Percentiles rank a stretch among this genome's conserved stretches.
Evolutionary conservation across 441 rosid genomes (phyloP).

Genomic region (Rhodomyrtus psidioides): DNA sequence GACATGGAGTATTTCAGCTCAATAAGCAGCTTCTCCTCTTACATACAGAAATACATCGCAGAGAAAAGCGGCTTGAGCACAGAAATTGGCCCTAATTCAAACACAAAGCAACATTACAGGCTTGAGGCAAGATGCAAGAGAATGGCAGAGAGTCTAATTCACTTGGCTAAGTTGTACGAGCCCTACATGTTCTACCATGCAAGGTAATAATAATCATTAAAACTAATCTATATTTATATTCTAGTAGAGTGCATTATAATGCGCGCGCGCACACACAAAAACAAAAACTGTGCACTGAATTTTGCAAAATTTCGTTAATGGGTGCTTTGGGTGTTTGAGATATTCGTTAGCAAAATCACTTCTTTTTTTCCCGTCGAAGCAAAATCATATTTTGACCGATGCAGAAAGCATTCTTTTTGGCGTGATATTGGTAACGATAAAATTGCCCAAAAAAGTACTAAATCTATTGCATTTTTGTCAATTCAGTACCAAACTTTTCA

Average conservation of each 20-base stretch:
- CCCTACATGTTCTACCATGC: slow-evolving; percentile 11
- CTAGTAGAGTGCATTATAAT: not conserved
- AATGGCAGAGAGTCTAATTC: not conserved
- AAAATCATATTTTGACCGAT: not conserved
- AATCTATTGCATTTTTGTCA: no score
- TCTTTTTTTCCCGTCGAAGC: not conserved
- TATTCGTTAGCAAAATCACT: not conserved
- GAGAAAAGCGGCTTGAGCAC: not conserved
- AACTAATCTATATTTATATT: not conserved
- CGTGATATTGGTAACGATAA: not conserved
- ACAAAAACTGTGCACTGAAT: not conserved
- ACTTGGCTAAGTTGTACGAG: slow-evolving; percentile 3
- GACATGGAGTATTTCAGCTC: slow-evolving; percentile 5
- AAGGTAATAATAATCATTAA: not conserved
- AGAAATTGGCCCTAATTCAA: not conserved
- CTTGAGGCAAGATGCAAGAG: not conserved
- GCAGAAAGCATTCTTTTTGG: not conserved
- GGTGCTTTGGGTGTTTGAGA: not conserved
- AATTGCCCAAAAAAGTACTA: no score
- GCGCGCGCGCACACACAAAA: not conserved
- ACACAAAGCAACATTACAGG: not conserved
- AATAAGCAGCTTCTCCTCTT: not conserved
- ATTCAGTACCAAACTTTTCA: no score
- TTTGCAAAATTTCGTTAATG: not conserved
- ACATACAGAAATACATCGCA: not conserved